These are phyloP conservation scores for Leishmania gerbilli DNA, from an alignment of 208 protist genomes.

Conservation along the genomic window DNA sequence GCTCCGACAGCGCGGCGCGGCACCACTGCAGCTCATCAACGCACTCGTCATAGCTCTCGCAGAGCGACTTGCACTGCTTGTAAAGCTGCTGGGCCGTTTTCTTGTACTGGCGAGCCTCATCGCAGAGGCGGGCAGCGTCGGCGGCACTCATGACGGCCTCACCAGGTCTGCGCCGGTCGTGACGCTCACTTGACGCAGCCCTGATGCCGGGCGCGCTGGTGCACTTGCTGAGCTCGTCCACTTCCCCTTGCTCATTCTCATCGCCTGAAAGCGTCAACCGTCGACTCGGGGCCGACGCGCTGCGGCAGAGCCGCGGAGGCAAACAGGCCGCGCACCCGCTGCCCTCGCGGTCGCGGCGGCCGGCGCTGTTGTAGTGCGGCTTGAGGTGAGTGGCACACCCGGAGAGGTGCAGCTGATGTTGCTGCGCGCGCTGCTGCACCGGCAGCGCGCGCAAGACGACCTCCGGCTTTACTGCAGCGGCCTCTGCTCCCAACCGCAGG, in stretches of 20 bases:
- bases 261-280: not conserved
- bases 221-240: not conserved
- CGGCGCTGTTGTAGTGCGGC: not conserved
- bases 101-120: slow-evolving; percentile 47
- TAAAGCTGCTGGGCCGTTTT: slow-evolving; percentile 47
- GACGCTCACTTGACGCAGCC: not conserved
- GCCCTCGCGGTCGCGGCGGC: not conserved
- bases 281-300: slow-evolving; percentile 23
- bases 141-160: slow-evolving; percentile 12
- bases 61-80: slow-evolving; percentile 57
- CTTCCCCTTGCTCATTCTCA: not conserved
- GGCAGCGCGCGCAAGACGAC: slow-evolving; percentile 39
- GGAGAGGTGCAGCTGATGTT: slow-evolving; percentile 4
- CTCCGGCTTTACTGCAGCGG: slow-evolving; percentile 40
- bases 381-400: not conserved
- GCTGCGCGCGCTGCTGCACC: slow-evolving; percentile 23
- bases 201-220: not conserved
- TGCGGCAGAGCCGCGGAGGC: slow-evolving; percentile 15
- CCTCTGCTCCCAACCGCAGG: slow-evolving; percentile 73
- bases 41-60: slow-evolving; percentile 60
- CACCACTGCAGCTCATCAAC: slow-evolving; percentile 48
- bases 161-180: slow-evolving; percentile 4
- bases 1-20: slow-evolving; percentile 17
- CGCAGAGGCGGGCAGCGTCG: slow-evolving; percentile 7
- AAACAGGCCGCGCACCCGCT: not conserved